Base-by-base conservation (phyloP, 2,329 filamentous ascomycete species). In the Penicillium corylophilum region DNA sequence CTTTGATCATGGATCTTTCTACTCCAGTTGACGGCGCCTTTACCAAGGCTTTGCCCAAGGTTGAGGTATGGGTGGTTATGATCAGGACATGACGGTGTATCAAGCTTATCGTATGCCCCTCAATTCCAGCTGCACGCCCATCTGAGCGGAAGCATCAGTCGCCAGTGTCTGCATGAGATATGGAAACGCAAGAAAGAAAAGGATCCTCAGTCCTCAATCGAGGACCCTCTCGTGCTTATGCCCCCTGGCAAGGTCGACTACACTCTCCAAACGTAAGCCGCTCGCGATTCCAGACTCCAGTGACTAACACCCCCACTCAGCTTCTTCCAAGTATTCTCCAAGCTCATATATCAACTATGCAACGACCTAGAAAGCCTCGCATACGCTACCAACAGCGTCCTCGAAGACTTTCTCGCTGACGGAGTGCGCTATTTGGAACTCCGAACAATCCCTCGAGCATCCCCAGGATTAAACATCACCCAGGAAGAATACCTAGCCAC, bases 371-470 rank as follows among this genome's bases (percentile, higher is more conserved):
- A 77, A 3, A 83, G 83, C 57, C 73, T 90, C 43, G 74, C 73
- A 36, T 79, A 82, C 61, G 83, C 87, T 23, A 90, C 88, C 1
- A 75, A 72, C 38, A 79, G 82, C 5, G 88, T 92, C 40, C 77
- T 90, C 6, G 54, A 74, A 18, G 80, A 84, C 61, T 95, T 94
- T 64, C 76, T 81, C 45, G 68, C 70, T 23, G 89, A 94, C 64
- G 87, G 88, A 31, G 85, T 93, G 15, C 78, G 82, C 50, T 93
- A 94, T 65, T 79, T 92, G 12, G 90, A 95, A 68, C 80, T 94
- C 22, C 84, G 90, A 39, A 93, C 89, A 0, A 94, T 89, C 1
- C 90, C 90, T 1, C 82, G 90, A 47, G 78, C 80, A 2, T 82
- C 86, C 29, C 75, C 79, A 3, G 66, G 71, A 0, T 74, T 76